Conservation (phyloP, 1,139 yeast species). For the Pneumocystis jirovecii region DNA sequence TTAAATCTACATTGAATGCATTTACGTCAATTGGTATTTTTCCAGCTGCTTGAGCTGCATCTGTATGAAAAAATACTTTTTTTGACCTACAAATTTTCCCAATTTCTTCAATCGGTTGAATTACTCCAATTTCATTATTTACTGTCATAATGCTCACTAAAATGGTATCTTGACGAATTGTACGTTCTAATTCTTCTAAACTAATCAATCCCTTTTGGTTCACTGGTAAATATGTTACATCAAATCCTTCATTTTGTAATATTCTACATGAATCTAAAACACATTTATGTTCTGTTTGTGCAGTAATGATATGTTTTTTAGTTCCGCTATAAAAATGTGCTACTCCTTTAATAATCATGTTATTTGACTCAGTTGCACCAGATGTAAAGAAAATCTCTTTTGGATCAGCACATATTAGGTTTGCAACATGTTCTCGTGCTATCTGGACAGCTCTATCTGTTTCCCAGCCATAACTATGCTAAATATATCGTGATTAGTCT, state of each 20-base stretch:
- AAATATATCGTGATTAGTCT: not conserved
- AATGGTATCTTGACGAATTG: conserved; percentile 82
- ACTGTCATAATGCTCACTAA: conserved; percentile 95
- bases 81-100: conserved; percentile 73
- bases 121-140: conserved; percentile 93
- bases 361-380: conserved; percentile 96
- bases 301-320: conserved; percentile 84
- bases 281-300: conserved; percentile 97
- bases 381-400: conserved; percentile 93
- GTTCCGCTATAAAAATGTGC: conserved; percentile 82
- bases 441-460: conserved; percentile 81
- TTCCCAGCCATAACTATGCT: conserved; percentile 97
- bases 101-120: conserved; percentile 89
- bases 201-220: conserved; percentile 62
- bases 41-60: conserved; percentile 95
- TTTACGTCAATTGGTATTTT: conserved; percentile 87
- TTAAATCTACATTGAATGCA: conserved; percentile 76
- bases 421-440: conserved; percentile 71
- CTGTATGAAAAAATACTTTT: conserved; percentile 95
- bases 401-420: conserved; percentile 79
- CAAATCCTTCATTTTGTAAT: conserved; percentile 92
- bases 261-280: conserved; percentile 90
- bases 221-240: conserved; percentile 85
- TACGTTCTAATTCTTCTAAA: conserved; percentile 59
- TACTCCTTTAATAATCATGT: conserved; percentile 88